Conservation (phyloP, 495 filamentous ascomycete species). For the Daldinia loculata region DNA sequence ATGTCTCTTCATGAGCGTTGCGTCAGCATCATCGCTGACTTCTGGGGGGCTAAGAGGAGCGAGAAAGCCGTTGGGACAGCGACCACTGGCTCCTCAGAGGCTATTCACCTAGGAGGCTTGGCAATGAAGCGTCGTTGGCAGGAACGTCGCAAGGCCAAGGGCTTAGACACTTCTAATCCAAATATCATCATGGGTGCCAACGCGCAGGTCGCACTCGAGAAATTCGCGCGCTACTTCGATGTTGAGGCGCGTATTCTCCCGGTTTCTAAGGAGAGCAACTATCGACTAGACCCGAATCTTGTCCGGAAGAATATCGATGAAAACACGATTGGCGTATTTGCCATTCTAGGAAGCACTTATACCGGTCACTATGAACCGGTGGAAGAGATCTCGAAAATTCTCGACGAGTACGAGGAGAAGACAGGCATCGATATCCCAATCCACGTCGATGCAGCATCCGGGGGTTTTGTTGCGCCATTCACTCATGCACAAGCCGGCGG, state of each 20-base stretch:
- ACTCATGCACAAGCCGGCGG: slow-evolving; percentile 68
- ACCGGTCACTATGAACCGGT: slow-evolving; percentile 83
- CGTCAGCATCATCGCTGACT: slow-evolving; percentile 72
- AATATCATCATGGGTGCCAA: slow-evolving; percentile 85
- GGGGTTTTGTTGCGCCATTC: slow-evolving; percentile 79
- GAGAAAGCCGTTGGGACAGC: slow-evolving; percentile 77
- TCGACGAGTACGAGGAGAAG: slow-evolving; percentile 70
- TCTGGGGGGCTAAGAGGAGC: slow-evolving; percentile 72
- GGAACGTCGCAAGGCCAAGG: slow-evolving; percentile 65
- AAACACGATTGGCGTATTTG: slow-evolving; percentile 81
- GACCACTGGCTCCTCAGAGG: slow-evolving; percentile 77
- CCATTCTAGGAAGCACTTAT: slow-evolving; percentile 77
- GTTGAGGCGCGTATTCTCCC: slow-evolving; percentile 76
- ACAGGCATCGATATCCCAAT: slow-evolving; percentile 76
- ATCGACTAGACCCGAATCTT: slow-evolving; percentile 68
- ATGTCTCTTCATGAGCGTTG: slow-evolving; percentile 77
- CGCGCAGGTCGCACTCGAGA: slow-evolving; percentile 79
- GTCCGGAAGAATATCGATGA: slow-evolving; percentile 75
- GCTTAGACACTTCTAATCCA: slow-evolving; percentile 68
- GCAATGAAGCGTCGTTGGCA: slow-evolving; percentile 85
- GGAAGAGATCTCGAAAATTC: slow-evolving; percentile 69
- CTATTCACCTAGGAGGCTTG: slow-evolving; percentile 77
- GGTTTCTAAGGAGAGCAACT: slow-evolving; percentile 69
- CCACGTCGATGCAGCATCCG: slow-evolving; percentile 77
- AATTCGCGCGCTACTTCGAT: slow-evolving; percentile 79